phyloP scores from a whole-genome alignment of 768 basidiomycete genomes.

The Boletus huronensis region DNA sequence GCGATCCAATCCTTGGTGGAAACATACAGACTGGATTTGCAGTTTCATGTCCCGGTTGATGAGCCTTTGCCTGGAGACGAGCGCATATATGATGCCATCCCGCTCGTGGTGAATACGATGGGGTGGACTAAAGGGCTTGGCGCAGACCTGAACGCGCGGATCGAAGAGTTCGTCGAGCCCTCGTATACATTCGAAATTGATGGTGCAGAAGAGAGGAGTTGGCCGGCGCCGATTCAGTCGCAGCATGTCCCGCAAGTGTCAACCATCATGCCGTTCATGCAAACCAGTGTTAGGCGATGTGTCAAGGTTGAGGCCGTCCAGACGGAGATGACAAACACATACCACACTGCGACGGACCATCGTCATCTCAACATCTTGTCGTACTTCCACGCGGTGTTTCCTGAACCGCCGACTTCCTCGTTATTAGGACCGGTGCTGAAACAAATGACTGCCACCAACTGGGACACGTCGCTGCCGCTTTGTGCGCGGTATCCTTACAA shows the following conservation, averaged over 20 bases:
- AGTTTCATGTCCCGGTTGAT: constrained; percentile 37
- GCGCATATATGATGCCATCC: constrained; percentile 57
- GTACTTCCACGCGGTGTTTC: constrained; percentile 63
- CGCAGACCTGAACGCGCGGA: constrained; percentile 65
- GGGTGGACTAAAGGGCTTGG: constrained; percentile 97
- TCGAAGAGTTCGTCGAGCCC: constrained; percentile 67
- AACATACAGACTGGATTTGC: constrained; percentile 66
- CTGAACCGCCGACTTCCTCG: constrained; percentile 25
- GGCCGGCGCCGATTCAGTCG: constrained; percentile 13
- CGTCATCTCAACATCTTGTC: constrained; percentile 69
- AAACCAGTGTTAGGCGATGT: not conserved
- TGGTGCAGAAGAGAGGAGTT: constrained; percentile 20
- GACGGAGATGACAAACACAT: constrained; percentile 24
- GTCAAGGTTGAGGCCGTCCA: constrained; percentile 43
- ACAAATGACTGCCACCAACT: constrained; percentile 43
- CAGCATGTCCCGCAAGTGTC: constrained; percentile 5
- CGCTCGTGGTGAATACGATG: constrained; percentile 92
- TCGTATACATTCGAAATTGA: constrained; percentile 27
- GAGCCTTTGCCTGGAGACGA: constrained; percentile 29
- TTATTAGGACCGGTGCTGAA: constrained; percentile 17
- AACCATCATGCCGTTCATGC: not conserved
- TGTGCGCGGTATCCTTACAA: constrained; percentile 70
- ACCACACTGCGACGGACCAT: constrained; percentile 56
- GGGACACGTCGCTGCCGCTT: constrained; percentile 70
- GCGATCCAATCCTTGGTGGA: constrained; percentile 65